A percentile compares a stretch with the other conserved stretches of the same genome.
Evolutionary conservation across 768 basidiomycete genomes (phyloP).

Genomic region (Cystoderma amianthinum): DNA sequence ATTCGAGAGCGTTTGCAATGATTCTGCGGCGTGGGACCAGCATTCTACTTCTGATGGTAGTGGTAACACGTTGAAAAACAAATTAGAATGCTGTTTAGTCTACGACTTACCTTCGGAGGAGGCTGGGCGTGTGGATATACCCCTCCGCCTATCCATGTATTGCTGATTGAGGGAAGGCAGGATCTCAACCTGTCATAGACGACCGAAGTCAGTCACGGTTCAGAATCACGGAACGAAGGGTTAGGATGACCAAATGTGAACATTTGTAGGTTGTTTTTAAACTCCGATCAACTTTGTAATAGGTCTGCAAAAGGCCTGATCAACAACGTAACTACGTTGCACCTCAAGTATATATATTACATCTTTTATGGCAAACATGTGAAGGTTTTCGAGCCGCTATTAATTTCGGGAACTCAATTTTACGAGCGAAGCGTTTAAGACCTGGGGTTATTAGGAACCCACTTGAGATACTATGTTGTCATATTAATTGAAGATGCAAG

Average conservation of each 20-base stretch:
- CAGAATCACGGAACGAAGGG: not conserved
- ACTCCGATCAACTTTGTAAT: too few relatives aligned
- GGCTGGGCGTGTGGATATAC: constrained; percentile 52
- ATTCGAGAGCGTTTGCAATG: constrained; percentile 47
- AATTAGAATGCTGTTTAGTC: constrained; percentile 5
- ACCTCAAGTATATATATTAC: too few relatives aligned
- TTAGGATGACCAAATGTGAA: not conserved
- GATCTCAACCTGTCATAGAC: not conserved
- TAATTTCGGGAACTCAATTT: too few relatives aligned
- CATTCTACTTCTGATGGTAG: constrained; percentile 57
- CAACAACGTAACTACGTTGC: too few relatives aligned
- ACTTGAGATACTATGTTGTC: too few relatives aligned
- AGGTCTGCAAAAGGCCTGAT: too few relatives aligned
- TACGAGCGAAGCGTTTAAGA: too few relatives aligned
- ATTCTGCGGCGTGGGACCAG: constrained; percentile 64
- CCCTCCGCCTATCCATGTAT: constrained; percentile 64
- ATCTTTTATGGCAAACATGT: too few relatives aligned
- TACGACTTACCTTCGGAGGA: constrained; percentile 63
- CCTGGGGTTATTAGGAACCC: too few relatives aligned
- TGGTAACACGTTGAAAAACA: constrained; percentile 10
- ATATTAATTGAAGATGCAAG: constrained; percentile 27
- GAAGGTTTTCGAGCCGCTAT: too few relatives aligned
- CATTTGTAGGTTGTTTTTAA: not conserved
- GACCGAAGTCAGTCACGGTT: constrained; percentile 1
- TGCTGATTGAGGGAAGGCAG: not conserved